Base-by-base conservation (phyloP, 2,329 filamentous ascomycete genomes). In the Mollisia scopiformis region DNA sequence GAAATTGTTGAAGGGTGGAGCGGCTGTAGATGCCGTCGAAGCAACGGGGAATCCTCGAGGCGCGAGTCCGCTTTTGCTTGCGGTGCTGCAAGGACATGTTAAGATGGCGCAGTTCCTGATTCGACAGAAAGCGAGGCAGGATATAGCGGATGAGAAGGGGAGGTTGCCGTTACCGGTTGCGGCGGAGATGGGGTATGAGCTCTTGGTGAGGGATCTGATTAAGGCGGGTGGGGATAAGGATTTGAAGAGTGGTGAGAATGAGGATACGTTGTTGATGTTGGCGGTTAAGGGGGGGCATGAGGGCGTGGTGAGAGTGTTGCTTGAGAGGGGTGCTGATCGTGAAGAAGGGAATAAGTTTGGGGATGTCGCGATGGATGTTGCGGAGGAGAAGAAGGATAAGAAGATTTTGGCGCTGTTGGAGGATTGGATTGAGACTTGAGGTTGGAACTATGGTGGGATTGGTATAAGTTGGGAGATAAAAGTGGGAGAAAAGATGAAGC, bases 331-430 rank as follows among this genome's bases (percentile, higher is more conserved):
- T 1, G 59, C 55, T 7, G 58, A 59, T 57, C 52, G 3, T n/a
- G 50, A 57, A 0, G n/a, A 47, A 16, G 23, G 27, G 13, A 66
- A 68, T 47, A 65, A 43, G 39, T 66, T 66, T 61, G 66, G 60
- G 10, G 66, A 65, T 19, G 57, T 33, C 28, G 64, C 60, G 11
- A 31, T 63, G 49, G 66, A 66, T 68, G 35, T 66, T 57, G 66
- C 62, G 16, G 62, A 65, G 41, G 61, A 66, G 61, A 62, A 61
- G 13, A 59, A 56, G 14, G 19, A 57, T 25, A 31, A 39, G n/a
- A 46, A 54, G 23, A 31, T 49, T 2, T 28, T 49, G 28, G 46
- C 23, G 1, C n/a, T 49, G 23, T 49, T 49, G 23, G 39, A 43
- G 39, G 39, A 43, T 10, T 43, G 39, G 39, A 19, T 43, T 10